These are phyloP conservation scores for Cystofilobasidium ferigula DNA, from an alignment of 768 basidiomycete genomes.

Conservation along the genomic window DNA sequence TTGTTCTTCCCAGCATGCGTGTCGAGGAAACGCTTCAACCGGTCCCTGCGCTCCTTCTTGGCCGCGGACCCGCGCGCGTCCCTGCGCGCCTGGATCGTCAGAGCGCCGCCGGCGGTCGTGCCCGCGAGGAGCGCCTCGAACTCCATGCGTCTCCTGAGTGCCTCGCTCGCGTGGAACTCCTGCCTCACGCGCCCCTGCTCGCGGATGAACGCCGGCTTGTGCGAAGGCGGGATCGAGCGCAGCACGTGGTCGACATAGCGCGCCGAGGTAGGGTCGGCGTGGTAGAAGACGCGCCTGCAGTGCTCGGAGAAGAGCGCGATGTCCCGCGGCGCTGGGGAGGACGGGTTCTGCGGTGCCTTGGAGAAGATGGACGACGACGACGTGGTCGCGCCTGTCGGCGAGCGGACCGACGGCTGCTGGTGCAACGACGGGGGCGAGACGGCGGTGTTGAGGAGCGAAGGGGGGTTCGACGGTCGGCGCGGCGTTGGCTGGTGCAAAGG, in stretches of 20 bases:
- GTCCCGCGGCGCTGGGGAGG: slow-evolving; percentile 22
- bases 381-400: not conserved
- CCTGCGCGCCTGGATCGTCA: slow-evolving; percentile 12
- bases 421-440: not conserved
- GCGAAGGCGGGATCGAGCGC: slow-evolving; percentile 18
- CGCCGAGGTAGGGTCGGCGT: not conserved
- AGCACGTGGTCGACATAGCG: slow-evolving; percentile 12
- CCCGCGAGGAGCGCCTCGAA: slow-evolving; percentile 21
- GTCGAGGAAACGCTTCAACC: slow-evolving; percentile 11
- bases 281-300: slow-evolving; percentile 17
- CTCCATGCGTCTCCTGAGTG: slow-evolving; percentile 10
- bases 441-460: not conserved
- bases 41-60: slow-evolving; percentile 18
- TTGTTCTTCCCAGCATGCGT: slow-evolving; percentile 22
- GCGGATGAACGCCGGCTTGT: slow-evolving; percentile 23
- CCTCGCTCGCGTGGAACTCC: slow-evolving; percentile 10
- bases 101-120: slow-evolving; percentile 9
- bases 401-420: not conserved
- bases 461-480: not conserved
- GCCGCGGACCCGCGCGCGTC: slow-evolving; percentile 10
- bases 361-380: slow-evolving; percentile 24
- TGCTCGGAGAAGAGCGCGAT: slow-evolving; percentile 16
- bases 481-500: slow-evolving; percentile 19
- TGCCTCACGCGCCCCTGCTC: slow-evolving; percentile 15
- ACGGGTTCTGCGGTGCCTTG: slow-evolving; percentile 22